These are phyloP conservation scores for Penicillium polonicum DNA, from an alignment of 2,329 filamentous ascomycete genomes.

Conservation along the genomic window DNA sequence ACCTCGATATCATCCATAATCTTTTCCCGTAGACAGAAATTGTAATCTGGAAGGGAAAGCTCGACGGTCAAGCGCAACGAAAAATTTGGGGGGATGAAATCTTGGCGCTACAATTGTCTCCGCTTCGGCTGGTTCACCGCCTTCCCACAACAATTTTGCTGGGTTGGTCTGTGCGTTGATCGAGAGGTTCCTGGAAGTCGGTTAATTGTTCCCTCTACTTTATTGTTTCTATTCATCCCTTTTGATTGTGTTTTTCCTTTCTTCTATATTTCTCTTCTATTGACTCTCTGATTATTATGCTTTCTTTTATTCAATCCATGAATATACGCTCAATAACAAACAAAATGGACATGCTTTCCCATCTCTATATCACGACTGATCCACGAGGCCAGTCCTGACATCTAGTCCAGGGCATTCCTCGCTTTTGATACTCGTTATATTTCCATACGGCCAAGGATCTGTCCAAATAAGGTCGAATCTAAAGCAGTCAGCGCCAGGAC, in stretches of 20 bases:
- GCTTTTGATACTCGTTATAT: slow-evolving; percentile 26
- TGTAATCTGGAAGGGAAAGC: slow-evolving; percentile 16
- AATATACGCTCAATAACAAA: not conserved
- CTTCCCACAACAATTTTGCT: slow-evolving; percentile 10
- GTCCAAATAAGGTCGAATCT: slow-evolving; percentile 36
- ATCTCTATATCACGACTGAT: slow-evolving; percentile 20
- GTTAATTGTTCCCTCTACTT: not conserved
- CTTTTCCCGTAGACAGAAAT: slow-evolving; percentile 14
- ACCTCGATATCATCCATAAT: slow-evolving; percentile 44
- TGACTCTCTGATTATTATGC: not conserved
- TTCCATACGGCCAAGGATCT: slow-evolving; percentile 28
- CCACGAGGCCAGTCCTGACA: slow-evolving; percentile 13
- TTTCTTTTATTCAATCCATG: not conserved
- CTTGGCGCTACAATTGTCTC: slow-evolving; percentile 37
- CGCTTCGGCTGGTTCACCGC: slow-evolving; percentile 34
- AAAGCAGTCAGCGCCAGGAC: slow-evolving; percentile 2
- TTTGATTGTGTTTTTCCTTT: not conserved
- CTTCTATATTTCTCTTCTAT: not conserved
- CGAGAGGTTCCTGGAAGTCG: not conserved
- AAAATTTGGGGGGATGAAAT: slow-evolving; percentile 43
- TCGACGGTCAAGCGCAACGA: slow-evolving; percentile 31
- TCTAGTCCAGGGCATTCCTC: slow-evolving; percentile 31
- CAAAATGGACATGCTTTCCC: not conserved
- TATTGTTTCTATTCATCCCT: not conserved
- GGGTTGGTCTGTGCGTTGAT: slow-evolving; percentile 2